Evolutionary conservation across 2,329 filamentous ascomycete genomes (phyloP).

Genomic region (Phaeomoniella chlamydospora): DNA sequence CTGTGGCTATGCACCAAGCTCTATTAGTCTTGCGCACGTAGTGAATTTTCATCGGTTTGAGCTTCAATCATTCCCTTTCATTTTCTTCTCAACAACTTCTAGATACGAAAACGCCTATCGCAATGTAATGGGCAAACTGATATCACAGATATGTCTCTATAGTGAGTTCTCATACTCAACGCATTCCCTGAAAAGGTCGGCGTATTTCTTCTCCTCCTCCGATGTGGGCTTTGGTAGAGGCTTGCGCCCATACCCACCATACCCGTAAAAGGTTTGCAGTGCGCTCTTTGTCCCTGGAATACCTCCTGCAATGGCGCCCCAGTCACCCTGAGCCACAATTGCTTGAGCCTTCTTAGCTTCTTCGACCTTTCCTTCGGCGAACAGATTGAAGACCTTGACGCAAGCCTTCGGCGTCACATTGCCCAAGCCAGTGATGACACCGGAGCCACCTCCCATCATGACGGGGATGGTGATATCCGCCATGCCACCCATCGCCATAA

Average conservation of each 20-base stretch:
- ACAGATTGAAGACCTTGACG: slow-evolving; percentile 65
- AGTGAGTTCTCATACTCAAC: not conserved
- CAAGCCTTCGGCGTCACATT: slow-evolving; percentile 78
- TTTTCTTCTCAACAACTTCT: too few relatives aligned
- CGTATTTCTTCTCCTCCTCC: not conserved
- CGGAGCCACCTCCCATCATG: slow-evolving; percentile 60
- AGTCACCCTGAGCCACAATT: slow-evolving; percentile 64
- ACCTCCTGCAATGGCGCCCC: slow-evolving; percentile 67
- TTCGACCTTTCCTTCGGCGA: slow-evolving; percentile 54
- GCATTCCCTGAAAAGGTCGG: not conserved
- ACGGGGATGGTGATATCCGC: slow-evolving; percentile 81
- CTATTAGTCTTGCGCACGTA: too few relatives aligned
- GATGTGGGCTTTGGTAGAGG: slow-evolving; percentile 45
- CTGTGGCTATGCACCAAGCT: too few relatives aligned
- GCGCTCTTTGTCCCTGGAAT: slow-evolving; percentile 79
- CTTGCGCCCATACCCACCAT: slow-evolving; percentile 60
- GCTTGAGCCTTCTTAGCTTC: slow-evolving; percentile 66
- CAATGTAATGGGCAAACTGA: too few relatives aligned
- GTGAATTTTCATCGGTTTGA: too few relatives aligned
- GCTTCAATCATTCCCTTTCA: too few relatives aligned
- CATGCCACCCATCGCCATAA: slow-evolving; percentile 79
- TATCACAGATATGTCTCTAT: too few relatives aligned
- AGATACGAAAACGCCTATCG: too few relatives aligned
- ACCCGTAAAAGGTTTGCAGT: slow-evolving; percentile 67
- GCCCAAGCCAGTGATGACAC: slow-evolving; percentile 73